Conservation (phyloP, 2,329 filamentous ascomycete genomes). For the Ramularia endophylla region DNA sequence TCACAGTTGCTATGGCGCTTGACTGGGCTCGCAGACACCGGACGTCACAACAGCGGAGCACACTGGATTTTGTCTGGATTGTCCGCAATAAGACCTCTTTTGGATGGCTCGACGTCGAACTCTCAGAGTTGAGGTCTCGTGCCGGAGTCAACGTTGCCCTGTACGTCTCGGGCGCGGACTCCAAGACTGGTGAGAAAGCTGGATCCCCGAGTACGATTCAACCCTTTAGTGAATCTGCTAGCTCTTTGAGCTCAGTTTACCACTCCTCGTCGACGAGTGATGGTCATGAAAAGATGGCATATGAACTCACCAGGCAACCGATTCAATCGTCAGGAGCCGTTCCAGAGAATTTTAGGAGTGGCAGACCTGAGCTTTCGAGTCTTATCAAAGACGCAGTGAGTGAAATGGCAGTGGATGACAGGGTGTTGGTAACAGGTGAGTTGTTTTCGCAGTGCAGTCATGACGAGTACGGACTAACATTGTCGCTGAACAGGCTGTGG, state of each 20-base stretch:
- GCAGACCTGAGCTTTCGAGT: conserved; percentile 9
- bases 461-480: background rate
- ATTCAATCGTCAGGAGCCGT: conserved; percentile 1
- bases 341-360: background rate
- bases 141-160: conserved; percentile 44
- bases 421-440: conserved; percentile 12
- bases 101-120: conserved; percentile 48
- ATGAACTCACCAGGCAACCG: conserved; percentile 1
- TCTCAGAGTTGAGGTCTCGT: conserved; percentile 42
- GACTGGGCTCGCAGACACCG: conserved; percentile 32
- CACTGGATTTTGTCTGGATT: conserved; percentile 39
- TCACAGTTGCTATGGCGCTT: conserved; percentile 51
- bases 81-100: conserved; percentile 25
- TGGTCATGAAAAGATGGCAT: conserved; percentile 4
- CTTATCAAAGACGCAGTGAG: conserved; percentile 7
- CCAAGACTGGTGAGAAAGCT: background rate
- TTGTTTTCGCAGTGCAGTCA: background rate
- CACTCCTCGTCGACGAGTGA: no score
- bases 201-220: background rate
- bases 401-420: conserved; percentile 4
- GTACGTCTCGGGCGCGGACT: conserved; percentile 44
- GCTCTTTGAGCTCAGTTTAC: no score
- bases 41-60: conserved; percentile 39
- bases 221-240: conserved; percentile 1
- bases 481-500: conserved; percentile 11